A percentile compares a stretch with the other conserved stretches of the same genome.
These are phyloP conservation scores for Malus orientalis DNA, from an alignment of 306 rosid genomes.

Conservation along the genomic window DNA sequence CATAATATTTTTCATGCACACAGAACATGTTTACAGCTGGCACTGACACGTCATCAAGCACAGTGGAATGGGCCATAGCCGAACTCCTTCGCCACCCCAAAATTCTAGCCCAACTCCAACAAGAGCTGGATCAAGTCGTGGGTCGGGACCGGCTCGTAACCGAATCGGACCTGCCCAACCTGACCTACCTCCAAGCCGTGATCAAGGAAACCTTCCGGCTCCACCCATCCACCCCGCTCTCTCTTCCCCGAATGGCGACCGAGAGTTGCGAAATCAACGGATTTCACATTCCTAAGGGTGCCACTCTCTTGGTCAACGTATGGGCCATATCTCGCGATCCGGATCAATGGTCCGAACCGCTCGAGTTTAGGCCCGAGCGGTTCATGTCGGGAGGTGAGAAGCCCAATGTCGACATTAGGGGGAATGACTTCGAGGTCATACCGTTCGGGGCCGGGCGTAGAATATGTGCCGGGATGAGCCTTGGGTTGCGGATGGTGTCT, in stretches of 20 bases:
- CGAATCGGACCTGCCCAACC: constrained; percentile 40
- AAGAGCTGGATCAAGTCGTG: constrained; percentile 50
- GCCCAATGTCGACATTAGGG: constrained; percentile 45
- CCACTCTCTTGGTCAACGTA: constrained; percentile 65
- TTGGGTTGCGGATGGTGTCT: constrained; percentile 60
- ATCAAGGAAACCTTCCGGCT: constrained; percentile 74
- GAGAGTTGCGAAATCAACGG: constrained; percentile 48
- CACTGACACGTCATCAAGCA: constrained; percentile 77
- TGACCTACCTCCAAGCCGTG: constrained; percentile 69
- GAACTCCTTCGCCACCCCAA: constrained; percentile 50
- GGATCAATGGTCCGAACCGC: constrained; percentile 38
- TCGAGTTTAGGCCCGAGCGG: constrained; percentile 63
- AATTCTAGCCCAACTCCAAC: constrained; percentile 34
- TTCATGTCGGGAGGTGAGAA: constrained; percentile 60
- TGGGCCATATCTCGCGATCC: constrained; percentile 86
- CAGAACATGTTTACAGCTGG: constrained; percentile 70
- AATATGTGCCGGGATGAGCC: constrained; percentile 61
- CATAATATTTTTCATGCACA: background rate
- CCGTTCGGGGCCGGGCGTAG: constrained; percentile 86
- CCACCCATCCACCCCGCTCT: constrained; percentile 89
- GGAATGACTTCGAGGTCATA: constrained; percentile 63
- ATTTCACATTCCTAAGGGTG: constrained; percentile 59
- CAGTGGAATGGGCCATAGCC: constrained; percentile 71
- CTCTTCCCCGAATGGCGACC: constrained; percentile 50
- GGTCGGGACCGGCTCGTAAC: constrained; percentile 46